Conservation (phyloP, 306 rosid genomes). For the Malus sylvestris region DNA sequence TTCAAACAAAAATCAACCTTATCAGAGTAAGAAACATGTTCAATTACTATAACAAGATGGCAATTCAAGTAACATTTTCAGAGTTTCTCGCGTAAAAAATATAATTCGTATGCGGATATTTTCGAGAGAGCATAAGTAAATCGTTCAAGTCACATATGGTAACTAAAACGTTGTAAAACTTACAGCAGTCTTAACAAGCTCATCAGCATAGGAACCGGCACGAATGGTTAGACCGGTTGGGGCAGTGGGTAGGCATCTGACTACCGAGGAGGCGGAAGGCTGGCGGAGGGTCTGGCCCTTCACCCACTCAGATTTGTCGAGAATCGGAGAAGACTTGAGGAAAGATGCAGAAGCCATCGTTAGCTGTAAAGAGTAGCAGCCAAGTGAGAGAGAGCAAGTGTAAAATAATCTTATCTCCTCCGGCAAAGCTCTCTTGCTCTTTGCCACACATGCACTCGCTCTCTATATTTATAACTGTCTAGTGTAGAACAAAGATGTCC, state of each 20-base stretch:
- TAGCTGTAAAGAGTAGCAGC: background rate
- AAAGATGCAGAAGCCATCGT: constrained; percentile 75
- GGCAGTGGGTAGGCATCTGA: constrained; percentile 48
- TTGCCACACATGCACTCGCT: constrained; percentile 52
- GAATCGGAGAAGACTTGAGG: constrained; percentile 69
- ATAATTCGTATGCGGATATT: background rate
- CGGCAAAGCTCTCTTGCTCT: constrained; percentile 34
- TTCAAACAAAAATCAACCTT: background rate
- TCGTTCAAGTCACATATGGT: background rate
- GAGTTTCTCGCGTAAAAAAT: background rate
- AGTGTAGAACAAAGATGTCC: constrained; percentile 38
- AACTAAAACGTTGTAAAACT: background rate
- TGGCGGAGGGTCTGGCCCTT: constrained; percentile 78
- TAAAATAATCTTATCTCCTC: constrained; percentile 61
- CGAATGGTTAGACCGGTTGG: constrained; percentile 54
- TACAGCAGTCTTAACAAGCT: constrained; percentile 95
- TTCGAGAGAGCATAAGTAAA: background rate
- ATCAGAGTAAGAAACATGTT: background rate
- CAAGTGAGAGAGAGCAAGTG: background rate
- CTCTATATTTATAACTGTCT: constrained; percentile 44
- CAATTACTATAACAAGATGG: background rate
- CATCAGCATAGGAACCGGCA: constrained; percentile 80
- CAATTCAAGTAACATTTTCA: background rate
- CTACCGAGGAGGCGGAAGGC: constrained; percentile 40
- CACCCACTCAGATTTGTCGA: constrained; percentile 91